Evolutionary conservation across 116 monocot genomes (phyloP).

Genomic region (Papilionanthe hybrid): DNA sequence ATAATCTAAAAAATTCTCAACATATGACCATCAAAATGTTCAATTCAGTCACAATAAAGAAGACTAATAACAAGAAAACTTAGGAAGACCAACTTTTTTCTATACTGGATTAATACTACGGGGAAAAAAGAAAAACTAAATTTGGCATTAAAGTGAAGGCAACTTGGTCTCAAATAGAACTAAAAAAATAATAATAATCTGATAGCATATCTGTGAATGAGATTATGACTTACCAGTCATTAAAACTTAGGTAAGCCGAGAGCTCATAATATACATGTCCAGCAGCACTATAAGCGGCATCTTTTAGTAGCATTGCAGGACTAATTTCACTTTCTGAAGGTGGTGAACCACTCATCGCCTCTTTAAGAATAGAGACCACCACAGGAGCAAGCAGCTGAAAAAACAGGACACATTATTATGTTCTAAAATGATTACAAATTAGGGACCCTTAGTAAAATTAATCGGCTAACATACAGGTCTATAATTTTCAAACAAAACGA

Average conservation of each 20-base stretch:
- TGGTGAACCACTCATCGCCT: conserved; percentile 71
- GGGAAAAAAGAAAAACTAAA: background rate
- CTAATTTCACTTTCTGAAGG: conserved; percentile 67
- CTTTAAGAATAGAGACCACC: conserved; percentile 89
- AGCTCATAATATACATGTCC: conserved; percentile 99
- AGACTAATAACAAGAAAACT: background rate
- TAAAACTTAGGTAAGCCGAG: conserved; percentile 78
- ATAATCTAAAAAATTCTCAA: background rate
- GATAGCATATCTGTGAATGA: background rate
- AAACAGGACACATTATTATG: conserved; percentile 12
- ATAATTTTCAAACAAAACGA: conserved; percentile 91
- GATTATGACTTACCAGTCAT: conserved; percentile 59
- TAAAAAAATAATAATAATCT: background rate
- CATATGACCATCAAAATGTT: background rate
- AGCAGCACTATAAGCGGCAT: conserved; percentile 93
- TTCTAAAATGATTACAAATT: background rate
- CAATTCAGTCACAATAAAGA: background rate
- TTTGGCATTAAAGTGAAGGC: background rate
- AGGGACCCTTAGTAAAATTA: background rate
- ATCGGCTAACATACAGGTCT: conserved; percentile 48
- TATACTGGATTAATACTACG: background rate
- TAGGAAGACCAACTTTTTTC: background rate
- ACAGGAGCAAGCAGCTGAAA: conserved; percentile 78
- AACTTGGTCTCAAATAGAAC: background rate
- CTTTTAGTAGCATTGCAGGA: conserved; percentile 89